Conservation (phyloP, 805 yeast species). For the Kluyveromyces nonfermentans region DNA sequence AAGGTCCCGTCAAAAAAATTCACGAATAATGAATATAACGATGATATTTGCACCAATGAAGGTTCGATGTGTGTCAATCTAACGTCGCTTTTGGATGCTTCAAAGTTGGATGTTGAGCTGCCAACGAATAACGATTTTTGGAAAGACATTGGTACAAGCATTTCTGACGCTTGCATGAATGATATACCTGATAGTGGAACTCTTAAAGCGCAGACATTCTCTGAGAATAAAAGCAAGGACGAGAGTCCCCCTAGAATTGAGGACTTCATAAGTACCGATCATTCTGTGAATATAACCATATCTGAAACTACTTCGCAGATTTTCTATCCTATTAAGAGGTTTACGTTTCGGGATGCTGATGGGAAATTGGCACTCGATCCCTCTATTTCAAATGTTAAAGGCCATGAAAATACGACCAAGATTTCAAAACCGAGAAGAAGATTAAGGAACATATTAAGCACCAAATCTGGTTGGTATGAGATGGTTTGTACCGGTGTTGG, state of each 20-base stretch:
- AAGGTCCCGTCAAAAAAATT: neutral
- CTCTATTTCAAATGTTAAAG: neutral
- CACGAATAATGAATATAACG: neutral
- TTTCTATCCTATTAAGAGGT: constrained; percentile 19
- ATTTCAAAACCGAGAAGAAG: constrained; percentile 26
- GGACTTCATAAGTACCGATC: constrained; percentile 2
- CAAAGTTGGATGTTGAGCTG: constrained; percentile 4
- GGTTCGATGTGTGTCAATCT: neutral
- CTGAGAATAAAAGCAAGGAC: constrained; percentile 1
- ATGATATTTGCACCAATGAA: neutral
- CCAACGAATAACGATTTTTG: constrained; percentile 23
- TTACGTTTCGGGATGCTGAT: constrained; percentile 24
- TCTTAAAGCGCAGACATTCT: neutral
- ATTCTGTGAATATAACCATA: neutral
- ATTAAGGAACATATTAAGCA: constrained; percentile 19
- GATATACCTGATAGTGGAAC: constrained; percentile 1
- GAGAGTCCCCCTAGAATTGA: constrained; percentile 10
- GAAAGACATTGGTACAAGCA: constrained; percentile 25
- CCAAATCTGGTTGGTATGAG: constrained; percentile 27
- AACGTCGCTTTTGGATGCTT: neutral
- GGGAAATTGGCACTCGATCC: constrained; percentile 24
- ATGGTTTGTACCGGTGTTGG: constrained; percentile 28
- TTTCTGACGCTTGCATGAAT: constrained; percentile 12
- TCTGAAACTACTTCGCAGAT: constrained; percentile 2
- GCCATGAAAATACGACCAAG: constrained; percentile 25